phyloP scores from a whole-genome alignment of 2,329 filamentous ascomycete species.

The Myriangium duriaei region DNA sequence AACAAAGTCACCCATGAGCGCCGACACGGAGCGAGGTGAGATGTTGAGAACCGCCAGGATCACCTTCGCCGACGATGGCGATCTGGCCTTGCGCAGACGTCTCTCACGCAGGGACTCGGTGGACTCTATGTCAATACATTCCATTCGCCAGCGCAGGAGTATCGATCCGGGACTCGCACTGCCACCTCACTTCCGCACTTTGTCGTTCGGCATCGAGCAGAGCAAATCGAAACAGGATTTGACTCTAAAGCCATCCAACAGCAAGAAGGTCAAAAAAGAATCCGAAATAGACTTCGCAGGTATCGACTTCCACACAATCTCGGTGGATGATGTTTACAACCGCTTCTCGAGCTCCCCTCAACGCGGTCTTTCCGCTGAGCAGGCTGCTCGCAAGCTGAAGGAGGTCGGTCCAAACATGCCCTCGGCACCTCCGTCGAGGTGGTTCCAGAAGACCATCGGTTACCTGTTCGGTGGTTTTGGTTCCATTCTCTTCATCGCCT shows the following conservation, averaged over 20 bases:
- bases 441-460: conserved; percentile 44
- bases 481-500: conserved; percentile 53
- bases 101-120: conserved; percentile 16
- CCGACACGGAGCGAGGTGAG: conserved; percentile 5
- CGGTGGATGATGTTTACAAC: conserved; percentile 44
- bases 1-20: background rate
- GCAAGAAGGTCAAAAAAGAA: conserved; percentile 23
- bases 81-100: conserved; percentile 17
- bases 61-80: conserved; percentile 25
- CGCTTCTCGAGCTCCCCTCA: conserved; percentile 45
- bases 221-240: conserved; percentile 18
- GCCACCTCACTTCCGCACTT: conserved; percentile 32
- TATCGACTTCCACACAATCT: conserved; percentile 56
- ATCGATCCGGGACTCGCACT: conserved; percentile 32
- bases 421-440: conserved; percentile 50
- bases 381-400: conserved; percentile 41
- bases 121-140: conserved; percentile 24
- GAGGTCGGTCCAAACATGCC: conserved; percentile 57
- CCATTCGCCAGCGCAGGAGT: conserved; percentile 24
- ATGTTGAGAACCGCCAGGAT: conserved; percentile 12
- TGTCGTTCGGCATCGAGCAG: conserved; percentile 32
- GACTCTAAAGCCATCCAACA: conserved; percentile 14
- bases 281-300: conserved; percentile 26
- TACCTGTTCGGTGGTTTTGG: conserved; percentile 75
- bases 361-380: conserved; percentile 48